Conservation (phyloP, 495 filamentous ascomycete genomes). For the Xylaria bambusicola region DNA sequence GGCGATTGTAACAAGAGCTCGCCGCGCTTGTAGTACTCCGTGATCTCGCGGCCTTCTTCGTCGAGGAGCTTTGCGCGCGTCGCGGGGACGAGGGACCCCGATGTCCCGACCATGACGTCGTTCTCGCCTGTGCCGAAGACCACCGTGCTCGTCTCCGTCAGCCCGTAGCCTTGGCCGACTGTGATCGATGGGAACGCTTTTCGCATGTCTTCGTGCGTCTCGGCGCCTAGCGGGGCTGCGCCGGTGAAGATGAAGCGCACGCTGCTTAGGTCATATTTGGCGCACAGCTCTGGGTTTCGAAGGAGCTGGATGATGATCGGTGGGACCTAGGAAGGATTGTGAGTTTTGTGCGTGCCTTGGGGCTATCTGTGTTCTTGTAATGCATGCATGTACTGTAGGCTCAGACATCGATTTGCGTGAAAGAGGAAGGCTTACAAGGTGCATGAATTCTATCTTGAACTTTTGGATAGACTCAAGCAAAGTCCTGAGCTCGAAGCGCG, state of each 20-base stretch:
- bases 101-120: constrained; percentile 74
- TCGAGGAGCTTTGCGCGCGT: constrained; percentile 69
- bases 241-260: constrained; percentile 72
- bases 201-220: constrained; percentile 70
- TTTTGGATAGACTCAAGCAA: constrained; percentile 68
- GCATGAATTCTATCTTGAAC: constrained; percentile 71
- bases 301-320: constrained; percentile 84
- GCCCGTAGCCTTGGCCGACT: constrained; percentile 80
- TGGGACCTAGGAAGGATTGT: constrained; percentile 59
- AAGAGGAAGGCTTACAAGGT: constrained; percentile 54
- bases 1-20: constrained; percentile 79
- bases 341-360: background rate
- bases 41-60: constrained; percentile 74
- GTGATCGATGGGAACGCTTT: constrained; percentile 64
- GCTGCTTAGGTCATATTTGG: constrained; percentile 74
- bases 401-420: no score
- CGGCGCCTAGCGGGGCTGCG: constrained; percentile 78
- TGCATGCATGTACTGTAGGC: no score
- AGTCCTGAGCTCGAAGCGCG: constrained; percentile 74
- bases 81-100: constrained; percentile 70
- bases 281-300: constrained; percentile 61
- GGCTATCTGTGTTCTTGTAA: no score
- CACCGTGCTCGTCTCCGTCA: constrained; percentile 82
- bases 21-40: constrained; percentile 71
- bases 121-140: constrained; percentile 63